Evolutionary conservation across 1,139 yeast genomes (phyloP).

Genomic region (Kurtzmaniella natalensis): DNA sequence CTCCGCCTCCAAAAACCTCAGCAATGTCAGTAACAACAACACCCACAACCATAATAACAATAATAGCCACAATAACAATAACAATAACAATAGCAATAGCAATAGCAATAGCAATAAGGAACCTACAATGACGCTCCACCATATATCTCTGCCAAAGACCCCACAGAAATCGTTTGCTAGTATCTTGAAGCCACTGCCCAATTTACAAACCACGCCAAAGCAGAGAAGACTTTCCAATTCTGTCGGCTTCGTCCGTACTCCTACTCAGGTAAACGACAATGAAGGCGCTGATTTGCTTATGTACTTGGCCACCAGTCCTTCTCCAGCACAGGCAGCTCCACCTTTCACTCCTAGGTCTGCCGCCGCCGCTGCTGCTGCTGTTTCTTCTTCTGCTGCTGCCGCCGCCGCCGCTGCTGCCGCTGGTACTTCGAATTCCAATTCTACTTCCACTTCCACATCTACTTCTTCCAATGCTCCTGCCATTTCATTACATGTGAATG

Average conservation of each 20-base stretch:
- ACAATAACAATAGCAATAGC: too few relatives aligned
- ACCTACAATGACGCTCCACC: conserved; percentile 40
- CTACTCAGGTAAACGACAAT: conserved; percentile 46
- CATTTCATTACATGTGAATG: too few relatives aligned
- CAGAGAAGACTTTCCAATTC: conserved; percentile 15
- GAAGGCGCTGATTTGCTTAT: conserved; percentile 82
- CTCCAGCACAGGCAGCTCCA: conserved; percentile 52
- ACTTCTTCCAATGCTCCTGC: neutral
- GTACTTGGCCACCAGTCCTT: conserved; percentile 84
- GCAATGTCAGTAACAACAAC: too few relatives aligned
- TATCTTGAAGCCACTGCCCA: conserved; percentile 36
- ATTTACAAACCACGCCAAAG: conserved; percentile 36
- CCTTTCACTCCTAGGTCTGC: conserved; percentile 20
- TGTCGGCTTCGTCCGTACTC: conserved; percentile 23
- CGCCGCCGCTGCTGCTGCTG: conserved; percentile 4
- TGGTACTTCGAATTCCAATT: conserved; percentile 1
- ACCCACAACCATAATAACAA: too few relatives aligned
- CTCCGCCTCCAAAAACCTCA: neutral
- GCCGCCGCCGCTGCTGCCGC: neutral
- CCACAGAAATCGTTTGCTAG: conserved; percentile 20
- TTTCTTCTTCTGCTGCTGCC: too few relatives aligned
- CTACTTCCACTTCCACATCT: conserved; percentile 3
- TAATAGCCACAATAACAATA: too few relatives aligned
- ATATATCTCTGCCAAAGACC: conserved; percentile 24
- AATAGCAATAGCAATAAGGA: conserved; percentile 15